These are phyloP conservation scores for Saccharomycopsis javanensis DNA, from an alignment of 805 yeast species.

Conservation along the genomic window DNA sequence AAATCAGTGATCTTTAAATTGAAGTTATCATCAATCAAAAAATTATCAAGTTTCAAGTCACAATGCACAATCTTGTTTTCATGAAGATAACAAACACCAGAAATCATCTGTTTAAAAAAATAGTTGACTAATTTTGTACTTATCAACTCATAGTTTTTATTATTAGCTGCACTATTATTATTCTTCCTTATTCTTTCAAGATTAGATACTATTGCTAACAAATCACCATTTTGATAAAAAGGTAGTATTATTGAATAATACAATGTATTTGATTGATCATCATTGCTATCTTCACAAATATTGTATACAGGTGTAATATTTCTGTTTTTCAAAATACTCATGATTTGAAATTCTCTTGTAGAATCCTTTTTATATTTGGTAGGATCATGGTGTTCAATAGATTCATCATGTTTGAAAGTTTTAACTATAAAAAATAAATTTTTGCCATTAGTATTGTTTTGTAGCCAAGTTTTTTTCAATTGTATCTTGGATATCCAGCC, in stretches of 20 bases:
- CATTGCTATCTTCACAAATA: slow-evolving; percentile 15
- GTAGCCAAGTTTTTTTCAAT: neutral
- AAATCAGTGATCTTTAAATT: slow-evolving; percentile 91
- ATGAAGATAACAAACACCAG: slow-evolving; percentile 68
- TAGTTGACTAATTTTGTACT: neutral
- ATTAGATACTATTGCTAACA: slow-evolving; percentile 10
- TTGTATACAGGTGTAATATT: slow-evolving; percentile 14
- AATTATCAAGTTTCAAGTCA: slow-evolving; percentile 83
- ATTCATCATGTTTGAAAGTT: slow-evolving; percentile 7
- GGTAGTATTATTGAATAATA: slow-evolving; percentile 17
- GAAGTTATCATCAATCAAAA: slow-evolving; percentile 76
- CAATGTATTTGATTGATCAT: neutral
- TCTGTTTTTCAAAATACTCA: slow-evolving; percentile 17
- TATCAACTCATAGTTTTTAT: slow-evolving; percentile 7
- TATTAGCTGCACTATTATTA: neutral
- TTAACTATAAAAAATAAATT: slow-evolving; percentile 10
- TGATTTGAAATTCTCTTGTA: slow-evolving; percentile 18
- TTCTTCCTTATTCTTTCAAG: slow-evolving; percentile 3
- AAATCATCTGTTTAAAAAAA: slow-evolving; percentile 18
- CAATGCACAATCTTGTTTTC: slow-evolving; percentile 67
- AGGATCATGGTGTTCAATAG: too few species aligned
- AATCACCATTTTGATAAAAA: slow-evolving; percentile 16
- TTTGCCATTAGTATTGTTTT: neutral
- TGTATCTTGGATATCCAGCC: slow-evolving; percentile 16
- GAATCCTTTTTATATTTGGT: slow-evolving; percentile 7